These are phyloP conservation scores for Pythium pyrilobum DNA, from an alignment of 352 stramenopile genomes.

Conservation along the genomic window DNA sequence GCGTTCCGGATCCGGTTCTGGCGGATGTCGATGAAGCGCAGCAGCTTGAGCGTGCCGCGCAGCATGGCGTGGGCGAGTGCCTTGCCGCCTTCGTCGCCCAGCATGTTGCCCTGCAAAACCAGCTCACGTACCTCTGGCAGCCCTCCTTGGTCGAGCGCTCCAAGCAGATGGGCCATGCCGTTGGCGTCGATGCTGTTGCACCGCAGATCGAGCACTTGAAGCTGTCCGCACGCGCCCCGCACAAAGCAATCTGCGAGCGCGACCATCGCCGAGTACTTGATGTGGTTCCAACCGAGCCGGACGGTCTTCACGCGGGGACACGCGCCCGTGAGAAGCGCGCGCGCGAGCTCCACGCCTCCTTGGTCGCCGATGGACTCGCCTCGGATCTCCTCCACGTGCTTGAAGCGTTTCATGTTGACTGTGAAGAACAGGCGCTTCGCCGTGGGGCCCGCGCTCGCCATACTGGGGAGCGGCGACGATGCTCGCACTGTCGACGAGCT, in stretches of 20 bases:
- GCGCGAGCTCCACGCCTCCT: constrained; percentile 49
- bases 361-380: constrained; percentile 53
- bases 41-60: constrained; percentile 31
- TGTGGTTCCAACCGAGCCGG: constrained; percentile 58
- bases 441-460: no score
- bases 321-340: constrained; percentile 55
- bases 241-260: constrained; percentile 49
- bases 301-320: constrained; percentile 56
- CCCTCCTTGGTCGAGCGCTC: constrained; percentile 38
- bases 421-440: constrained; percentile 61
- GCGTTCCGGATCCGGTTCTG: constrained; percentile 66
- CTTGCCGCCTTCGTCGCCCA: constrained; percentile 56
- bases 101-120: constrained; percentile 45
- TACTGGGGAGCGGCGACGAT: neutral
- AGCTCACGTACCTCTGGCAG: constrained; percentile 50
- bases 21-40: constrained; percentile 47
- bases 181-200: constrained; percentile 57
- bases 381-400: constrained; percentile 54
- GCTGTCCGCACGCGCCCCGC: constrained; percentile 43
- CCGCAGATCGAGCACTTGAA: constrained; percentile 55
- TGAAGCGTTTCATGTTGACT: constrained; percentile 70
- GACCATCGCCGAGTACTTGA: constrained; percentile 49
- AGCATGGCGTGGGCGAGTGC: constrained; percentile 52
- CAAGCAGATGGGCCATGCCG: constrained; percentile 31
- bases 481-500: neutral